A percentile compares a stretch with the other conserved stretches of the same genome.
These are phyloP conservation scores for Aspergillus carbonarius DNA, from an alignment of 2,329 filamentous ascomycete species.

Conservation along the genomic window DNA sequence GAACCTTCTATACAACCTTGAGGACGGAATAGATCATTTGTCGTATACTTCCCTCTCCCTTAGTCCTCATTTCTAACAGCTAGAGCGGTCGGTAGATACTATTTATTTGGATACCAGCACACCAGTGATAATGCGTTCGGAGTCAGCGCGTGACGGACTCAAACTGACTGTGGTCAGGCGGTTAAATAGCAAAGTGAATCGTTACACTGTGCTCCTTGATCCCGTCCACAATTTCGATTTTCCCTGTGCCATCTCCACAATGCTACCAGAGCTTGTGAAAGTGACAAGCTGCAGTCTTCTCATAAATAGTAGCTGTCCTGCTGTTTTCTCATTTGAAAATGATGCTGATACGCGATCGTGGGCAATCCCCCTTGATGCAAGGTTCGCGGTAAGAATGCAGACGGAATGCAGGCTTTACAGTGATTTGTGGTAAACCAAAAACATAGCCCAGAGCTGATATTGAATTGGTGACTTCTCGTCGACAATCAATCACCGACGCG, in stretches of 20 bases:
- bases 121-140: neutral
- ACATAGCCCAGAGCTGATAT: neutral
- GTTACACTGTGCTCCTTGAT: constrained; percentile 3
- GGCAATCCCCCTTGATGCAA: neutral
- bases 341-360: neutral
- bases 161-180: neutral
- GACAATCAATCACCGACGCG: neutral
- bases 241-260: neutral
- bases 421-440: neutral
- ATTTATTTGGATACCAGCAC: neutral
- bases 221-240: neutral
- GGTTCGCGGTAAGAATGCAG: constrained; percentile 5
- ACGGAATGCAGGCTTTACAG: constrained; percentile 1
- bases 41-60: neutral
- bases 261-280: neutral
- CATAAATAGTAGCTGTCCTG: neutral
- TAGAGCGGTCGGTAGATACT: too few relatives aligned
- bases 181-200: neutral
- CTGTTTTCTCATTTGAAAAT: neutral
- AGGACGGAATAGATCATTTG: neutral
- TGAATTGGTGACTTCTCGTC: neutral
- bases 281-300: rapidly evolving
- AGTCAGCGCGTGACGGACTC: neutral
- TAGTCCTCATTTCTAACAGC: too few relatives aligned
- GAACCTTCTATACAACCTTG: neutral